These are phyloP conservation scores for Paracorniculantispora psalliotae DNA, from an alignment of 2,329 filamentous ascomycete species.

Conservation along the genomic window DNA sequence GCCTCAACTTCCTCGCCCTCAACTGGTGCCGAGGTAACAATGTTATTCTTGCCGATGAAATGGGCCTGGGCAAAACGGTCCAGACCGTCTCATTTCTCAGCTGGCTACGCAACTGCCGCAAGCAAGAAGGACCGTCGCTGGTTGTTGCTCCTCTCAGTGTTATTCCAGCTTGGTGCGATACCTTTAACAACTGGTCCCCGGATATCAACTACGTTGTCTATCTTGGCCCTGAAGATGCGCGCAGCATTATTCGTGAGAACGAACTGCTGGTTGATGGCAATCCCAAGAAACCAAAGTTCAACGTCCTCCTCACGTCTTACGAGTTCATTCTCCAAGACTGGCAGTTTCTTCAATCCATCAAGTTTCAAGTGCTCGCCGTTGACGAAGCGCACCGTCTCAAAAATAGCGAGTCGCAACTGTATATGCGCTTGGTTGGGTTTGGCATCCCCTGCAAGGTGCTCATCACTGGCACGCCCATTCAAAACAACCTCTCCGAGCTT, in stretches of 20 bases:
- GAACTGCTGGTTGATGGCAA: slow-evolving; percentile 86
- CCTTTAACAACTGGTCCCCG: slow-evolving; percentile 92
- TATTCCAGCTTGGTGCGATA: slow-evolving; percentile 97
- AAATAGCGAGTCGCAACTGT: slow-evolving; percentile 92
- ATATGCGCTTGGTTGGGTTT: slow-evolving; percentile 78
- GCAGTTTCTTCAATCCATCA: slow-evolving; percentile 79
- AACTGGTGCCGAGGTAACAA: slow-evolving; percentile 95
- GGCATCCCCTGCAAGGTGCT: slow-evolving; percentile 82
- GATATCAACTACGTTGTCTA: slow-evolving; percentile 97
- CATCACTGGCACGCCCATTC: slow-evolving; percentile 95
- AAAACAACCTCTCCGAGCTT: slow-evolving; percentile 92
- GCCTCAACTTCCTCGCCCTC: slow-evolving; percentile 90
- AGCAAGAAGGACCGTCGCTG: slow-evolving; percentile 89
- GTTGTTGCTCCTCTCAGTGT: slow-evolving; percentile 97
- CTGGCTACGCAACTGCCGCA: slow-evolving; percentile 86
- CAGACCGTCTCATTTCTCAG: slow-evolving; percentile 96
- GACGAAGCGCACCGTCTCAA: slow-evolving; percentile 97
- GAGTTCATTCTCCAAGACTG: slow-evolving; percentile 90
- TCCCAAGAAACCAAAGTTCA: slow-evolving; percentile 86
- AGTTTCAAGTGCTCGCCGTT: slow-evolving; percentile 95
- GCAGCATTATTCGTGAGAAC: slow-evolving; percentile 82
- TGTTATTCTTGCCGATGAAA: slow-evolving; percentile 95
- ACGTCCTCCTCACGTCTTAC: slow-evolving; percentile 95
- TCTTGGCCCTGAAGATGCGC: slow-evolving; percentile 80
- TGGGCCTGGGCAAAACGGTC: slow-evolving; percentile 97